These are phyloP conservation scores for Syzygium malaccense DNA, from an alignment of 441 rosid genomes.

Conservation along the genomic window DNA sequence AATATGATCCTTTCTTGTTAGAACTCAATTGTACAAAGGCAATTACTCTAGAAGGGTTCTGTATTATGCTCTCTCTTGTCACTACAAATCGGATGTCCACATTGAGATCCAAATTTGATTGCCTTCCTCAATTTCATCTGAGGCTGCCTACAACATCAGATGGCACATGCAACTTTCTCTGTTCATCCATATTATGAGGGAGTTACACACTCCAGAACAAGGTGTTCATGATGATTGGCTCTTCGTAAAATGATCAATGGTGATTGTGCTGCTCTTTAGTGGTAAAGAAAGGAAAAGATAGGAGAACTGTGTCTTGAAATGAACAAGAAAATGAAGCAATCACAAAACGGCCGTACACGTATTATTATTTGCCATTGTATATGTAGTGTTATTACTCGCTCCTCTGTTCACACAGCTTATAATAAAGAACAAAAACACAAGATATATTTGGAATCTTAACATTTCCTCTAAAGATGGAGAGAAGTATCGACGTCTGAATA, in stretches of 20 bases:
- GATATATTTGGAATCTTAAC: neutral
- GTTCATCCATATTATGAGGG: neutral
- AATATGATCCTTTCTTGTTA: neutral
- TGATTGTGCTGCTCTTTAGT: neutral
- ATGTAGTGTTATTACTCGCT: neutral
- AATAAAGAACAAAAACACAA: neutral
- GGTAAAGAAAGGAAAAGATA: neutral
- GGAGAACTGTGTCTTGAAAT: neutral
- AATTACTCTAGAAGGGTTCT: neutral
- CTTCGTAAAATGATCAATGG: neutral
- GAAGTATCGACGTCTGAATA: conserved; percentile 35
- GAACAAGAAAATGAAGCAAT: neutral
- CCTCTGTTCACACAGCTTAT: neutral
- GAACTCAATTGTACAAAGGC: neutral
- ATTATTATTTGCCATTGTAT: neutral
- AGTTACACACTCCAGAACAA: neutral
- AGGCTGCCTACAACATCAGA: neutral
- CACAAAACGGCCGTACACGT: neutral
- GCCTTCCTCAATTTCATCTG: neutral
- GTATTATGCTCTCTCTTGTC: neutral
- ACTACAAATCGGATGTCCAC: neutral
- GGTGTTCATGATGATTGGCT: neutral
- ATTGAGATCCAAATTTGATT: neutral
- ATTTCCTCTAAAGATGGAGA: neutral
- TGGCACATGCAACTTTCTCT: neutral